Evolutionary conservation across 176 grass and related monocot genomes (phyloP).

Genomic region (Musa schizocarpa): DNA sequence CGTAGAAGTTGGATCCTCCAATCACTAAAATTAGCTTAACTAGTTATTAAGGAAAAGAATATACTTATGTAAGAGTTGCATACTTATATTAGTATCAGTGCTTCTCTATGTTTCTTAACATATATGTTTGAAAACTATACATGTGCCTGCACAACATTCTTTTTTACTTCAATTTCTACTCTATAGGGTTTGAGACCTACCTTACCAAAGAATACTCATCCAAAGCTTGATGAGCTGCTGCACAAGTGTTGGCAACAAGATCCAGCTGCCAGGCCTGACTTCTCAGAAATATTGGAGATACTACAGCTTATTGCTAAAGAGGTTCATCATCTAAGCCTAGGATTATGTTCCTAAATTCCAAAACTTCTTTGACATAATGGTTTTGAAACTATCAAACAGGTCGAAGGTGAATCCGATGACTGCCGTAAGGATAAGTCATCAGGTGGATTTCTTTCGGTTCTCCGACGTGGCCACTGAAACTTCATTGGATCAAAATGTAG

Average conservation of each 20-base stretch:
- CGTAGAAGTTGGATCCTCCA: too few species aligned
- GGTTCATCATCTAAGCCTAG: conserved; percentile 28
- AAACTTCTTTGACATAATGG: background rate
- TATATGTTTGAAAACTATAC: too few species aligned
- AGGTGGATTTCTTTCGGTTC: conserved; percentile 55
- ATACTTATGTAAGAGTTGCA: too few species aligned
- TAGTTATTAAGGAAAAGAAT: too few species aligned
- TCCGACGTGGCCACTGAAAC: conserved; percentile 27
- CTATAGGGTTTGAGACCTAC: conserved; percentile 77
- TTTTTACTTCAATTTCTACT: too few species aligned
- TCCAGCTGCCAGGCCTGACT: conserved; percentile 48
- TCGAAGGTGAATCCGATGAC: conserved; percentile 46
- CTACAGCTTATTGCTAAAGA: conserved; percentile 56
- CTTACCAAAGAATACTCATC: conserved; percentile 64
- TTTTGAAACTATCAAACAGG: conserved; percentile 25
- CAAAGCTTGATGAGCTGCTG: conserved; percentile 66
- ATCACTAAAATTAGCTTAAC: too few species aligned
- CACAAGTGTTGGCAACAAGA: conserved; percentile 81
- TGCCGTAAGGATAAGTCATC: conserved; percentile 59
- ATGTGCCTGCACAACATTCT: too few species aligned
- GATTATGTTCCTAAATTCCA: background rate
- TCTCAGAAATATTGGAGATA: conserved; percentile 58
- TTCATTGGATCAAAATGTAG: background rate
- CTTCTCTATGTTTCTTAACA: too few species aligned
- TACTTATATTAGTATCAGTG: too few species aligned